Evolutionary conservation across 1,284 basidiomycete genomes (phyloP).

Genomic region (Sphaerobolus stellatus): DNA sequence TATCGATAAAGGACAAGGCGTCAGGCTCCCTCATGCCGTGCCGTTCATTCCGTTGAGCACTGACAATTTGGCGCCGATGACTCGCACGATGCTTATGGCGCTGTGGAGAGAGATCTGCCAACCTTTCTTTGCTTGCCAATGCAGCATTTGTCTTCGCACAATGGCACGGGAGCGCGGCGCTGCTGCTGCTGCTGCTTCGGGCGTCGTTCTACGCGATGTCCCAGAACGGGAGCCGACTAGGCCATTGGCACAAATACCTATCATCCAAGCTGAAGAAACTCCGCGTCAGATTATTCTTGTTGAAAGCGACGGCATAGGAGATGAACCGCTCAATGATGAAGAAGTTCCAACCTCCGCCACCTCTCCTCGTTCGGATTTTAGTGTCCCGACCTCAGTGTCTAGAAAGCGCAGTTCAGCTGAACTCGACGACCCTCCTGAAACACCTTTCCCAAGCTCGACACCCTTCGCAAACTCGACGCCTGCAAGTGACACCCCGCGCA

Average conservation of each 20-base stretch:
- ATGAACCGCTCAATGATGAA: background rate
- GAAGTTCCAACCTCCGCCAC: background rate
- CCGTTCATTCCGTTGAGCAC: conserved; percentile 54
- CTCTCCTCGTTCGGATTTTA: background rate
- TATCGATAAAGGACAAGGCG: conserved; percentile 28
- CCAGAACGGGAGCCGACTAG: background rate
- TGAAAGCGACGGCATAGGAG: background rate
- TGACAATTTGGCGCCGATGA: conserved; percentile 55
- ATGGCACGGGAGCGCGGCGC: conserved; percentile 38
- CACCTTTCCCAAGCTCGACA: background rate
- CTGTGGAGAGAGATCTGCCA: conserved; percentile 73
- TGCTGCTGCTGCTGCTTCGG: too few relatives aligned
- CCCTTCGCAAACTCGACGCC: background rate
- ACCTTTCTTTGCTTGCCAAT: conserved; percentile 68
- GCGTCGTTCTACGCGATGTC: too few relatives aligned
- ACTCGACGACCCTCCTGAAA: background rate
- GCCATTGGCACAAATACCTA: too few relatives aligned
- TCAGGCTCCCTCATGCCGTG: conserved; percentile 56
- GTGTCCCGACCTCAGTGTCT: conserved; percentile 5
- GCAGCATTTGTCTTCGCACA: conserved; percentile 67
- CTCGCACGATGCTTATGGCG: conserved; percentile 58
- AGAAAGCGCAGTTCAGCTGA: conserved; percentile 11
- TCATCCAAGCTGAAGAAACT: background rate
- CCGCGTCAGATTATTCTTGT: conserved; percentile 3
- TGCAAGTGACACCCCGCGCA: background rate